phyloP scores from a whole-genome alignment of 768 basidiomycete genomes.

The Lactifluus piperatus region DNA sequence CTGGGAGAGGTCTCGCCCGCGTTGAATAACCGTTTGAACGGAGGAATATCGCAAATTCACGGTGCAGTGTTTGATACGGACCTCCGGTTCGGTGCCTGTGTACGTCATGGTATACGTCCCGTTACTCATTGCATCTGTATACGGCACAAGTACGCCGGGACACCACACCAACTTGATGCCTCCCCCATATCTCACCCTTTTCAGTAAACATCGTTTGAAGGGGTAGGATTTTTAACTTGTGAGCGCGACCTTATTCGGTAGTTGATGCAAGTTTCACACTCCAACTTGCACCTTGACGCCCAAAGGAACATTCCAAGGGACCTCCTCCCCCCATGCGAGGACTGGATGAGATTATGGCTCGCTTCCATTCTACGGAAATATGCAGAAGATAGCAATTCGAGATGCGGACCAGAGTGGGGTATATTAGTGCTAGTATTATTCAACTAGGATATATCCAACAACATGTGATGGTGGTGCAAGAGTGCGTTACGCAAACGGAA shows the following conservation, averaged over 20 bases:
- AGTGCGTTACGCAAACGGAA: conserved; percentile 14
- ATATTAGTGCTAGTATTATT: conserved; percentile 21
- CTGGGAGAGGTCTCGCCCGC: neutral
- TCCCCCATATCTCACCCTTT: neutral
- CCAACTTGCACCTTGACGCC: conserved; percentile 2
- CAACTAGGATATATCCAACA: conserved; percentile 19
- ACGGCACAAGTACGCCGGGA: neutral
- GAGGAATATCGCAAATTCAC: neutral
- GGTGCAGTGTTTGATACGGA: neutral
- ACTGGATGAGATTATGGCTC: neutral
- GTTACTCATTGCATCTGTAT: conserved; percentile 2
- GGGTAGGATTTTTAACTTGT: neutral
- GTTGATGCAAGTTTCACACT: neutral
- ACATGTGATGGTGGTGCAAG: conserved; percentile 14
- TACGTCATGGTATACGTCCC: neutral
- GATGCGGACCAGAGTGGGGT: conserved; percentile 14
- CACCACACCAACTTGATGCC: neutral
- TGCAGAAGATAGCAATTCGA: conserved; percentile 7
- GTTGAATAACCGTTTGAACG: neutral
- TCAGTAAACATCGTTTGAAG: neutral
- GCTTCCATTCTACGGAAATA: conserved; percentile 13
- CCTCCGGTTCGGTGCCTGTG: neutral
- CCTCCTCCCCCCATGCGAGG: neutral
- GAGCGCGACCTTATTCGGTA: neutral
- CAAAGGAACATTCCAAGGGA: neutral